Evolutionary conservation across 176 grass and related monocot genomes (phyloP), one percentile per base, ranked within the genome.

Genomic region (Eragrostis nindensis): DNA sequence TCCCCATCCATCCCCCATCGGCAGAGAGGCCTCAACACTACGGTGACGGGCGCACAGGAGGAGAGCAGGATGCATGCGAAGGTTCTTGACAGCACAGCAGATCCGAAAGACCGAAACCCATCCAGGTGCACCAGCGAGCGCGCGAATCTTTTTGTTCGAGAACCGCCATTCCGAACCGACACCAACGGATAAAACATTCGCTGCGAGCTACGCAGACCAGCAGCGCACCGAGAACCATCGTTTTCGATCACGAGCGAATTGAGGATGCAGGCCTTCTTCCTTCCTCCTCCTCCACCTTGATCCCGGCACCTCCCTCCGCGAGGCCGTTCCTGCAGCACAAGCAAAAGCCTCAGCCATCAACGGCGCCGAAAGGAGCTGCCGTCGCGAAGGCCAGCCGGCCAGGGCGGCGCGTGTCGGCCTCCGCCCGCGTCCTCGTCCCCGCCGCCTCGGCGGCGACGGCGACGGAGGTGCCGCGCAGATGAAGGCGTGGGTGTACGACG

Each of bases 401-500:
- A n/a, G n/a, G n/a, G 19, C 76, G 73, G 63, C 68, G 78, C 32
- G 70, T 80, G 74, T 81, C 32, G 53, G 43, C 47, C 3, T 12
- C 59, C 11, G 30, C 81, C 8, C 81, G 42, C 79, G 36, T 68
- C 66, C 1, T 55, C 40, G 55, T 86, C 71, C 64, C 70, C 61
- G 21, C 74, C 25, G 7, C 79, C 2, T 24, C 62, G 5, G 4
- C 68, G 0, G 10, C 62, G 18, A 29, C 72, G 2, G 21, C 18
- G 25, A 59, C 86, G 5, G 83, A 82, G 53, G 63, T 89, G 32
- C 92, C 88, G 47, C 11, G 8, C 30, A 69, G 77, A 98, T 98
- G 86, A 95, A 93, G 78, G 92, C 90, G 25, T 98, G 96, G 96
- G 84, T 71, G 24, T 95, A 98, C 84, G 79, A 93, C 66, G 86